Evolutionary conservation across 352 stramenopile genomes (phyloP), one percentile per base, ranked within the genome.

Genomic region (Phytophthora tubulina): DNA sequence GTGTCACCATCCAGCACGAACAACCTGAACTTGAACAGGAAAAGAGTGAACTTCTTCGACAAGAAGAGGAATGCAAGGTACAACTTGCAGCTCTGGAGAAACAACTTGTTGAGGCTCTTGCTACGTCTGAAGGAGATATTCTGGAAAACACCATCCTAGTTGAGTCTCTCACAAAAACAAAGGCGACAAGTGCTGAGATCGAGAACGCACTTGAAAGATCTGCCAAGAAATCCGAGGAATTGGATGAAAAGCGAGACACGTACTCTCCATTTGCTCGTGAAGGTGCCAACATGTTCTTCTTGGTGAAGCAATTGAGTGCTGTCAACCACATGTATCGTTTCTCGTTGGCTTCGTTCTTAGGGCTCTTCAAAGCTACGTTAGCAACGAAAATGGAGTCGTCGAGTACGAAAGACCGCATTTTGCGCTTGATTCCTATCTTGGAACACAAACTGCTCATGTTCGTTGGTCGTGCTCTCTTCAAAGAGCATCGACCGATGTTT

Each of bases 271-370:
- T 99, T 61, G 94, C 96, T 0, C 79, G 86, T 27, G 89, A 96
- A 78, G 95, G 94, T 7, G 89, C 89, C 2, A 92, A 91, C 56
- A 75, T 99, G 27, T 99, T 97, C 79, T 99, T 99, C 85, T 77
- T 98, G 21, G 85, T 99, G 48, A 95, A 96, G 50, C 81, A 95
- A 46, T 80, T 99, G 27, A 88, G 90, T 44, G 81, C 81, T 14
- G 80, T 97, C 6, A 98, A 98, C 78, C 93, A 97, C 77, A 99
- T 99, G 96, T 99, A 99, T 64, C 94, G 97, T 6, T 98, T 98
- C 71, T 98, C 93, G 27, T 81, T 99, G 3, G 86, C 80, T 10
- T 92, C 81, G 15, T 99, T 98, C 61, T 67, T 98, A 6, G 68
- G 64, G 11, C 72, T 98, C 3, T 99, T 99, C 76, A 80, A 89